These are phyloP conservation scores for Elongisporangium undulatum DNA, from an alignment of 352 stramenopile species.

Conservation along the genomic window DNA sequence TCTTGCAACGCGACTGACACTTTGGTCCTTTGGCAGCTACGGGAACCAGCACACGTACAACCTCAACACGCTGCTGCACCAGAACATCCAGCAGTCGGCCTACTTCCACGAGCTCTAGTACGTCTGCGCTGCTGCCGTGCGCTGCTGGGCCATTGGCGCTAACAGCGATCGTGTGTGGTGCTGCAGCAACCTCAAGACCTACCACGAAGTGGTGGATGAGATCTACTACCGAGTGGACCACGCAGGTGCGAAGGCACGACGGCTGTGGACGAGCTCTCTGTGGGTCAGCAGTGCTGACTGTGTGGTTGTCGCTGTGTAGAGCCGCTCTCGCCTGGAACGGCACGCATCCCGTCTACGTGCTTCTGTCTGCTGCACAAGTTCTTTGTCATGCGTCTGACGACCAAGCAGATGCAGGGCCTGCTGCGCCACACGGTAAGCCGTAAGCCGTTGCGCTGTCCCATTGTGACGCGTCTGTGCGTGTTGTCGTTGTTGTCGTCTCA, in stretches of 20 bases:
- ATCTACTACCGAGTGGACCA: slow-evolving; percentile 89
- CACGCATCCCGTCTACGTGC: slow-evolving; percentile 90
- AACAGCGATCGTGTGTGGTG: neutral
- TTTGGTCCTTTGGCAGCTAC: slow-evolving; percentile 29
- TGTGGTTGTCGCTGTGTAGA: slow-evolving; percentile 65
- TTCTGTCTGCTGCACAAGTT: slow-evolving; percentile 98
- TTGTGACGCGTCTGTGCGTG: neutral
- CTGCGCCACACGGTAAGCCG: slow-evolving; percentile 81
- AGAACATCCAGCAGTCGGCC: slow-evolving; percentile 93
- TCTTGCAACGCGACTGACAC: slow-evolving; percentile 5
- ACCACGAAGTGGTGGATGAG: slow-evolving; percentile 95
- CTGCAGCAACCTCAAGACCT: slow-evolving; percentile 85
- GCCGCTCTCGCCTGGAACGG: slow-evolving; percentile 90
- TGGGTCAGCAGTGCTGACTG: neutral
- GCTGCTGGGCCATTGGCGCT: neutral
- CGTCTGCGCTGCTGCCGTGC: slow-evolving; percentile 7
- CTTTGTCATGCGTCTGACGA: slow-evolving; percentile 94
- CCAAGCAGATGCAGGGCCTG: slow-evolving; percentile 95
- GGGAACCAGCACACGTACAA: slow-evolving; percentile 93
- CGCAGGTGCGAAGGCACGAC: slow-evolving; percentile 30
- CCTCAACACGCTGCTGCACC: slow-evolving; percentile 94
- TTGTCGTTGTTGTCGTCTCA: slow-evolving; percentile 1
- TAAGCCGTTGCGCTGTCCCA: neutral
- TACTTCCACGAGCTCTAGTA: slow-evolving; percentile 96
- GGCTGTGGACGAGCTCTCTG: neutral